Conservation (phyloP, 352 stramenopile species). For the Phytophthora brassicae region DNA sequence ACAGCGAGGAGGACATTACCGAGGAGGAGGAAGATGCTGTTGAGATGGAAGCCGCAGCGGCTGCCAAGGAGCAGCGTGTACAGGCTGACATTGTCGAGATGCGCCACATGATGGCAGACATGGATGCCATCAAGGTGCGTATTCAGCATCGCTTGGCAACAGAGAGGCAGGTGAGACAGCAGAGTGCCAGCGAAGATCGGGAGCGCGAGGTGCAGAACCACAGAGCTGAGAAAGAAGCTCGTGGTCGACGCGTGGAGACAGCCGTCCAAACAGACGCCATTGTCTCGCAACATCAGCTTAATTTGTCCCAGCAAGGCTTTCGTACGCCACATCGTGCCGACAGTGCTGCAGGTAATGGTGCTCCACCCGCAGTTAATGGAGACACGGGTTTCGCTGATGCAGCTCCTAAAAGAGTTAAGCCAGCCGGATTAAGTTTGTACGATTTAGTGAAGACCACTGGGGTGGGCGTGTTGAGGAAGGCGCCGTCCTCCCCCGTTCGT, state of each 20-base stretch:
- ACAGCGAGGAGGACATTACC: conserved; percentile 20
- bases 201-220: conserved; percentile 19
- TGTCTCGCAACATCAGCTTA: conserved; percentile 12
- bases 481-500: conserved; percentile 2
- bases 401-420: conserved; percentile 10
- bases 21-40: conserved; percentile 17
- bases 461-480: conserved; percentile 12
- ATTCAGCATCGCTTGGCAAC: conserved; percentile 47
- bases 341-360: neutral
- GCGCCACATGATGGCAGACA: conserved; percentile 53
- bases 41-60: neutral
- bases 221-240: conserved; percentile 9
- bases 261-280: conserved; percentile 15
- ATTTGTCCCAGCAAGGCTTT: conserved; percentile 7
- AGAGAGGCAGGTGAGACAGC: conserved; percentile 22
- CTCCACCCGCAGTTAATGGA: conserved; percentile 10
- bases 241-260: conserved; percentile 4
- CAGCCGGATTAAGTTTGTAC: conserved; percentile 41
- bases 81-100: conserved; percentile 46
- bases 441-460: conserved; percentile 42
- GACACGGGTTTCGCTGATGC: neutral
- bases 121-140: conserved; percentile 59
- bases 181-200: conserved; percentile 17
- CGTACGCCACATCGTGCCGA: neutral
- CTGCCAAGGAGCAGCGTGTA: conserved; percentile 38